Evolutionary conservation across 768 basidiomycete genomes (phyloP), one percentile per base, ranked within the genome.

Genomic region (Epithele typhae): DNA sequence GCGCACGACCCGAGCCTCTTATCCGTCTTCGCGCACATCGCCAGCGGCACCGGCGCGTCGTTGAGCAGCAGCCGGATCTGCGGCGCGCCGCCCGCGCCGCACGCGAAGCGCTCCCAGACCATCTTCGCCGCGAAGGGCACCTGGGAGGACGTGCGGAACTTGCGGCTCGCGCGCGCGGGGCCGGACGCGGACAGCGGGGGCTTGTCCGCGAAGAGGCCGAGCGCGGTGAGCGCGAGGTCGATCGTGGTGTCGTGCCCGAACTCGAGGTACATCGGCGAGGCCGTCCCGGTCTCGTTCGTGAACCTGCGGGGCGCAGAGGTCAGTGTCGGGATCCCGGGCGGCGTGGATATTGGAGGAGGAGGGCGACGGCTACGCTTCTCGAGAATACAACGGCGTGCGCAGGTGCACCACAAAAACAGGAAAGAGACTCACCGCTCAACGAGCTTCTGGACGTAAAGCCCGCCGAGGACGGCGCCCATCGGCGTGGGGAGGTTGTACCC

Each of bases 51-150:
- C 5, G 69, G 68, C 40, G 66, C 60, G 37, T 63, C 67, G 49
- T 73, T 73, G 44, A 74, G 64, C 33, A 74, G 41, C 19, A 75
- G 59, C 32, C 72, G 68, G 40, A 75, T 60, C 51, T 71, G 70
- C 11, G 70, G 64, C 18, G 58, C 66, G 15, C 57, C 35, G 27
- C 27, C 8, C 27, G 27, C 27, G 27, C 27, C 27, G 60, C 70
- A 73, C 3, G 58, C 54, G 57, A 72, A 71, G 51, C 55, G 64
- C 54, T 73, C 70, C 71, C 69, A 74, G 22, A 68, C 52, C 69
- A 74, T 71, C 45, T 58, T 65, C 35, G 71, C 71, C 12, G 60
- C 71, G 47, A 75, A 75, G 25, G 73, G 73, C 14, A 68, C 62
- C 53, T 72, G 71, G 6, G 48, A 47, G 5, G 70, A 67, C 24